phyloP scores from a whole-genome alignment of 2,329 filamentous ascomycete species.

The Aspergillus hortae region DNA sequence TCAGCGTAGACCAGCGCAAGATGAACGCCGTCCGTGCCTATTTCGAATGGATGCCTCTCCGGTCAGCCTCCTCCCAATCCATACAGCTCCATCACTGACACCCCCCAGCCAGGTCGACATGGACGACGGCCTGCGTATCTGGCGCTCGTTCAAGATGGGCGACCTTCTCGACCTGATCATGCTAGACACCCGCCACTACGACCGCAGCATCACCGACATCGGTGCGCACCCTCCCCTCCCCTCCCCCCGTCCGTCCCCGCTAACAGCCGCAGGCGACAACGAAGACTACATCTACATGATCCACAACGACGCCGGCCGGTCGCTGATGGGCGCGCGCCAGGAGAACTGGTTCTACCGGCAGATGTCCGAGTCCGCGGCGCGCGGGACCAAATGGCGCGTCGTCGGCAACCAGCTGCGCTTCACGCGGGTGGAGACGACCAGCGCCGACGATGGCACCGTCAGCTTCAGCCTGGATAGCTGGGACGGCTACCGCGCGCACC shows the following conservation, averaged over 20 bases:
- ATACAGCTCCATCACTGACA: conserved; percentile 23
- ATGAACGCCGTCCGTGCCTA: conserved; percentile 70
- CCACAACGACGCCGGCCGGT: conserved; percentile 63
- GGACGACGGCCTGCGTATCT: conserved; percentile 67
- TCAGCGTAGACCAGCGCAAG: conserved; percentile 70
- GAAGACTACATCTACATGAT: conserved; percentile 60
- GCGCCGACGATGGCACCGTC: conserved; percentile 1
- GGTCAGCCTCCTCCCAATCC: conserved; percentile 27
- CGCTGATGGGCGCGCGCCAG: conserved; percentile 68
- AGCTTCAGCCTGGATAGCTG: conserved; percentile 48
- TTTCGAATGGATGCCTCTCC: conserved; percentile 64
- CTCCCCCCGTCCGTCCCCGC: too few relatives aligned
- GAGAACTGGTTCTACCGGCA: conserved; percentile 70
- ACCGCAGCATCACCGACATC: conserved; percentile 59
- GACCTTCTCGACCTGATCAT: conserved; percentile 65
- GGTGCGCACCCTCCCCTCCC: conserved; percentile 1
- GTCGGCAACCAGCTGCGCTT: conserved; percentile 63
- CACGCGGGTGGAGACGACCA: conserved; percentile 10
- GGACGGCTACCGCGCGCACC: conserved; percentile 67
- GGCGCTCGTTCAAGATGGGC: conserved; percentile 64
- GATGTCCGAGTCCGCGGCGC: conserved; percentile 55
- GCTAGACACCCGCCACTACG: conserved; percentile 67
- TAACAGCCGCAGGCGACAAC: conserved; percentile 50
- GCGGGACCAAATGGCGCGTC: conserved; percentile 68
- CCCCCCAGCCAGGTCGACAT: conserved; percentile 57